Conservation (phyloP, 2,329 filamentous ascomycete species). For the Dactylonectria estremocensis region DNA sequence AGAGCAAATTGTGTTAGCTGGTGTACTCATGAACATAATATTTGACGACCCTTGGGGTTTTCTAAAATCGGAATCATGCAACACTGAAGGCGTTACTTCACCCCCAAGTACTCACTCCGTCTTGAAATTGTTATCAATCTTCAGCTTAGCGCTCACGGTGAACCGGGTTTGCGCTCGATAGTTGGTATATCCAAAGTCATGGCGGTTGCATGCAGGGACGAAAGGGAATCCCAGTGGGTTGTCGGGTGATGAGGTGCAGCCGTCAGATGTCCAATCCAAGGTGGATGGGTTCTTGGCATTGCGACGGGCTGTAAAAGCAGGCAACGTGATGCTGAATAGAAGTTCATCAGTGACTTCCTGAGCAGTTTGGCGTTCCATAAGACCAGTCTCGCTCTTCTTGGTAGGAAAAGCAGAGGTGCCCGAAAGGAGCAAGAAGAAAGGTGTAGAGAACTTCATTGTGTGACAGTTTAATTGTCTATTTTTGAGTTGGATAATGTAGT, state of each 20-base stretch:
- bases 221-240: constrained; percentile 61
- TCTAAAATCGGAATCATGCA: neutral
- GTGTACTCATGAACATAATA: neutral
- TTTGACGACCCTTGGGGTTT: neutral
- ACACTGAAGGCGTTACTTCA: neutral
- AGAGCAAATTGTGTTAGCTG: neutral
- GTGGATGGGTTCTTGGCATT: constrained; percentile 55
- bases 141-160: constrained; percentile 55
- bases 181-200: constrained; percentile 71
- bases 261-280: constrained; percentile 59
- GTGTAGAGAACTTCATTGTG: constrained; percentile 24
- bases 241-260: constrained; percentile 58
- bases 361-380: constrained; percentile 3
- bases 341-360: constrained; percentile 58
- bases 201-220: constrained; percentile 62
- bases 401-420: constrained; percentile 14
- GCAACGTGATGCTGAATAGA: constrained; percentile 60
- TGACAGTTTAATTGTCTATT: neutral
- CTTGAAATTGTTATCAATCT: constrained; percentile 65
- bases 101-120: constrained; percentile 51
- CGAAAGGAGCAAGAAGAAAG: constrained; percentile 20
- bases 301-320: constrained; percentile 57
- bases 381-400: neutral
- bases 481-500: neutral
- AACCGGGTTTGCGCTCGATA: constrained; percentile 65